phyloP scores from a whole-genome alignment of 192 early-diverging fungal species.

The Backusella morwellensis region DNA sequence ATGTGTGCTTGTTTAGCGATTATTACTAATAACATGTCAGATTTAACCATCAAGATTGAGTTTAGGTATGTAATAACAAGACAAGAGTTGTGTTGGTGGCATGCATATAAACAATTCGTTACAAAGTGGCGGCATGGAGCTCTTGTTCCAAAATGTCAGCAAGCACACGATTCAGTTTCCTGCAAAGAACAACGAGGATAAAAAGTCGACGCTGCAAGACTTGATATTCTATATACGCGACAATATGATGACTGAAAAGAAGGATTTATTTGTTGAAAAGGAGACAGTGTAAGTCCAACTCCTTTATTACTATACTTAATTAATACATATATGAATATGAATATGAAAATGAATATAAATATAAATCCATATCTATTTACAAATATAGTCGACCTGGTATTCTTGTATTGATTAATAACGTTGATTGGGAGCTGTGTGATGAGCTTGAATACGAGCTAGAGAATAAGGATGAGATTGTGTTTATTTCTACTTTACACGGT shows the following conservation, averaged over 20 bases:
- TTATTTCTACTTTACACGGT: conserved; percentile 98
- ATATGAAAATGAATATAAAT: too few relatives aligned
- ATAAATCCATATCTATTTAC: too few relatives aligned
- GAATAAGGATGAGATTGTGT: conserved; percentile 79
- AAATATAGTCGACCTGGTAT: conserved; percentile 84
- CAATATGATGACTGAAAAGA: conserved; percentile 67
- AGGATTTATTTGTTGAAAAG: conserved; percentile 82
- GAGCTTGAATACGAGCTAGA: conserved; percentile 80
- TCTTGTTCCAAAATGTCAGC: conserved; percentile 80
- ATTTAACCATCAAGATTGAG: conserved; percentile 6
- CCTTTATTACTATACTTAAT: neutral
- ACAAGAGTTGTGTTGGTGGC: neutral
- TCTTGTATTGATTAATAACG: conserved; percentile 90
- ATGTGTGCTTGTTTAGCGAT: too few relatives aligned
- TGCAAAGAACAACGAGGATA: conserved; percentile 25
- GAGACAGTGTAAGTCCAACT: conserved; percentile 71
- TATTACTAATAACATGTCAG: neutral
- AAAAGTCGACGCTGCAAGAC: conserved; percentile 57
- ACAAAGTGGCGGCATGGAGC: conserved; percentile 90
- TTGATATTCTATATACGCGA: conserved; percentile 72
- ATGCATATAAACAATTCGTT: neutral
- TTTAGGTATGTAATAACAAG: neutral
- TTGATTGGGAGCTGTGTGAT: conserved; percentile 96
- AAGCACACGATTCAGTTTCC: conserved; percentile 52
- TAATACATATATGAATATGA: too few relatives aligned